Evolutionary conservation across 139 green algal species (phyloP).

Genomic region (Chlorella sp.): DNA sequence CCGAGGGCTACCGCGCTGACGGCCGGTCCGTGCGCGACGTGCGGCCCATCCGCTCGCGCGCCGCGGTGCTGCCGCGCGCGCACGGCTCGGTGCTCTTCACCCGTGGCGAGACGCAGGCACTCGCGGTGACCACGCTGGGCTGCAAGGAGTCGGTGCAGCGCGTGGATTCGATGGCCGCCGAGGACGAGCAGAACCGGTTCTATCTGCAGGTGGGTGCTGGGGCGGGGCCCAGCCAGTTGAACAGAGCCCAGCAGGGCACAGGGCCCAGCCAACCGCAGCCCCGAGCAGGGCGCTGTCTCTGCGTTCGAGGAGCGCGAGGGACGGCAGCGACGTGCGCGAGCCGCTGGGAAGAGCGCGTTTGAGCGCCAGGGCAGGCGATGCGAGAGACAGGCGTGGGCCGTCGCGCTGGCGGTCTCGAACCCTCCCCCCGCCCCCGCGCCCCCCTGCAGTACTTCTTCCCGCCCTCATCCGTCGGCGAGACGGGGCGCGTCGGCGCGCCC

Average conservation of each 20-base stretch:
- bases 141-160: conserved; percentile 50
- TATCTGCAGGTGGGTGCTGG: conserved; percentile 85
- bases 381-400: too few relatives aligned
- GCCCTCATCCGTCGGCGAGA: conserved; percentile 91
- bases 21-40: conserved; percentile 77
- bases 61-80: conserved; percentile 77
- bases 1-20: conserved; percentile 75
- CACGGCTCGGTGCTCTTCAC: conserved; percentile 97
- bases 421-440: too few relatives aligned
- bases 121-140: conserved; percentile 84
- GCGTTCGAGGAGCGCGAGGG: too few relatives aligned
- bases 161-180: conserved; percentile 61
- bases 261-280: too few relatives aligned
- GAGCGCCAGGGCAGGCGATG: too few relatives aligned
- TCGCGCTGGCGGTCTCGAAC: too few relatives aligned
- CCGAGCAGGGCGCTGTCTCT: too few relatives aligned
- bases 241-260: too few relatives aligned
- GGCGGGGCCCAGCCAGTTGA: too few relatives aligned
- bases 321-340: too few relatives aligned
- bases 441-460: conserved; percentile 97
- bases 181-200: conserved; percentile 70
- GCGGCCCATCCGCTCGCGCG: conserved; percentile 77
- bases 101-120: conserved; percentile 92
- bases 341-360: too few relatives aligned
- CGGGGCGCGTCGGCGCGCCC: conserved; percentile 62